Evolutionary conservation across 257 asterid species (phyloP), one percentile per base, ranked within the genome.

Genomic region (Leonotis leonurus): DNA sequence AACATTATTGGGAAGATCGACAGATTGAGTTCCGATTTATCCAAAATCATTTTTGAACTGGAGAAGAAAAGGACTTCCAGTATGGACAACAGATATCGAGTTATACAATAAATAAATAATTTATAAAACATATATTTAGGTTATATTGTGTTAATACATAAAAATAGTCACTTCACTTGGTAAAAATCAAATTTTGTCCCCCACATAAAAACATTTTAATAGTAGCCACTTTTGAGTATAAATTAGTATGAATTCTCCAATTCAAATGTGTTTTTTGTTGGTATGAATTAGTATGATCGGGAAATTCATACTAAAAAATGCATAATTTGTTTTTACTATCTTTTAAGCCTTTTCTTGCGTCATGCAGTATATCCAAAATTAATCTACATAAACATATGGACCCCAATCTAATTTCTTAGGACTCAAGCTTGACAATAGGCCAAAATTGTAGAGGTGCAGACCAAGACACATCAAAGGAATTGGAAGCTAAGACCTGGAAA

Each of bases 91-190:
- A 32, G 49, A 17, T 13, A 29, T 45, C 3, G 20, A 62, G 56
- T 39, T 16, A 45, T 57, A 24, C 55, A 63, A 56, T 50, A 10
- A 9, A 54, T 32, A 39, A 14, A 49, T 62, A 45, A 67, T n/a
- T 68, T 32, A 68, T 50, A 24, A 44, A 27, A 12, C 51, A 26
- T 9, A 70, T 11, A 64, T 11, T 26, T 53, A 59, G n/a, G n/a
- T n/a, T n/a, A n/a, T n/a, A n/a, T n/a, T n/a, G n/a, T n/a, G n/a
- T n/a, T n/a, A n/a, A n/a, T n/a, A n/a, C n/a, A n/a, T n/a, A n/a
- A n/a, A n/a, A n/a, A n/a, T n/a, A n/a, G n/a, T n/a, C n/a, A n/a
- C n/a, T n/a, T n/a, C n/a, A n/a, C n/a, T n/a, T n/a, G n/a, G n/a
- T n/a, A n/a, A n/a, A n/a, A n/a, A n/a, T n/a, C n/a, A n/a, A n/a